Percentiles rank a stretch among this genome's conserved stretches.
Evolutionary conservation across 2,329 filamentous ascomycete species (phyloP).

Genomic region (Penicillium sp.): DNA sequence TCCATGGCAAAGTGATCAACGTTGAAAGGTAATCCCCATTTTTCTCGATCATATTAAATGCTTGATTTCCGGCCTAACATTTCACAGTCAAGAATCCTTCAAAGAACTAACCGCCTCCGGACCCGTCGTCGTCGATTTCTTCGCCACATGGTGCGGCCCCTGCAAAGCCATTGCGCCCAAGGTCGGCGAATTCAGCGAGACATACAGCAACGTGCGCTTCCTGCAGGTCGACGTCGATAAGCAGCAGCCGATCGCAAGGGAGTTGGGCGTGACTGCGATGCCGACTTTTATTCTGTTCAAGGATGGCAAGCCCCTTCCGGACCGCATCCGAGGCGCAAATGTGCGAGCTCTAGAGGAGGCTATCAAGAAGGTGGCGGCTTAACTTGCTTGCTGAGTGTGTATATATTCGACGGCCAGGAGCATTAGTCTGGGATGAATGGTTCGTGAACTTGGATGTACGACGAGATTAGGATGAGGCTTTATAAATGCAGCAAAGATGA

Average conservation of each 20-base stretch:
- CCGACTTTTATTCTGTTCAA: conserved; percentile 41
- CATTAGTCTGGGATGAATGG: too few relatives aligned
- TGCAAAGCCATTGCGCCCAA: conserved; percentile 70
- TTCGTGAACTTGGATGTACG: too few relatives aligned
- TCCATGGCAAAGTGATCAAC: conserved; percentile 33
- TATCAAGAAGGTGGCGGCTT: conserved; percentile 17
- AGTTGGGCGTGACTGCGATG: conserved; percentile 49
- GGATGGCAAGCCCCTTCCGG: conserved; percentile 31
- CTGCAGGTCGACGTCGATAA: conserved; percentile 55
- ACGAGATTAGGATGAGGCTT: neutral
- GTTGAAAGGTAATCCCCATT: conserved; percentile 30
- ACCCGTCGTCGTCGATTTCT: conserved; percentile 61
- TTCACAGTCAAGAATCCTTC: conserved; percentile 27
- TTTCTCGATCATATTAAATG: conserved; percentile 7
- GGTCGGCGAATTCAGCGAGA: conserved; percentile 52
- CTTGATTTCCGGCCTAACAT: conserved; percentile 42
- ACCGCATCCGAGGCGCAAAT: conserved; percentile 58
- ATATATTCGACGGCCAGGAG: neutral
- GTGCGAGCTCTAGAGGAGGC: conserved; percentile 55
- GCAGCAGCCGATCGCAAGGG: conserved; percentile 46
- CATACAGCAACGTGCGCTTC: conserved; percentile 49
- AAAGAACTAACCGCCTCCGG: conserved; percentile 46
- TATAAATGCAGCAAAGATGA: too few relatives aligned
- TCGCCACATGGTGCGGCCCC: conserved; percentile 79
- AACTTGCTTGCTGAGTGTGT: neutral